A percentile compares a stretch with the other conserved stretches of the same genome.
These are phyloP conservation scores for Brassica carinata DNA, from an alignment of 345 rosid species.

Conservation along the genomic window DNA sequence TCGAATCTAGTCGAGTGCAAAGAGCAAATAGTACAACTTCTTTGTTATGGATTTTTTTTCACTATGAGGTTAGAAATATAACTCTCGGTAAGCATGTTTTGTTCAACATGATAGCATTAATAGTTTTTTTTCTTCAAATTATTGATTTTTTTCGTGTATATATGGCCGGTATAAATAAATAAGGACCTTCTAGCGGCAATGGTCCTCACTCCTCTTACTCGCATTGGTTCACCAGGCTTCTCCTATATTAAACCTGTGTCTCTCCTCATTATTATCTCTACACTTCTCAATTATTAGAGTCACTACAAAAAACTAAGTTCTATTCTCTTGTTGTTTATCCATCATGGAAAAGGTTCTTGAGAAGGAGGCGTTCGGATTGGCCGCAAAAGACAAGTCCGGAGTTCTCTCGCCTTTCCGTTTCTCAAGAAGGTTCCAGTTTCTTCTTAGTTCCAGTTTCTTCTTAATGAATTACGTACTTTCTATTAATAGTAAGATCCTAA, in stretches of 20 bases:
- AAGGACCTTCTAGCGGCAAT: neutral
- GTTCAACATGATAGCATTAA: neutral
- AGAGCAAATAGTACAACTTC: neutral
- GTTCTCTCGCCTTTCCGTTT: conserved; percentile 50
- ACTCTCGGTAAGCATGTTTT: neutral
- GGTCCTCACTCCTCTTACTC: conserved; percentile 9
- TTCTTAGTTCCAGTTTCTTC: conserved; percentile 20
- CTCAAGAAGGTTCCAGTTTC: conserved; percentile 48
- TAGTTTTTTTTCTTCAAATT: neutral
- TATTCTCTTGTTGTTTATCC: neutral
- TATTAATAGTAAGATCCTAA: neutral
- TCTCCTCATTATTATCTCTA: neutral
- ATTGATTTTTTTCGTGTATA: neutral
- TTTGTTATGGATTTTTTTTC: neutral
- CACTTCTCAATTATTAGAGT: conserved; percentile 18
- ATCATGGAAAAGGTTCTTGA: conserved; percentile 29
- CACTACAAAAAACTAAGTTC: neutral
- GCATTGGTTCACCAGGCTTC: neutral
- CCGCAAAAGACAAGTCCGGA: conserved; percentile 49
- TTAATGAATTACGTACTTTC: neutral
- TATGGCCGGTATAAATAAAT: neutral
- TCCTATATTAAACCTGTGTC: neutral
- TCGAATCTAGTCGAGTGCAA: neutral
- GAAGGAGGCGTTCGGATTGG: conserved; percentile 52
- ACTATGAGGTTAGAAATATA: neutral